phyloP scores from a whole-genome alignment of 2,329 filamentous ascomycete genomes.

The Diaporthe amygdali region DNA sequence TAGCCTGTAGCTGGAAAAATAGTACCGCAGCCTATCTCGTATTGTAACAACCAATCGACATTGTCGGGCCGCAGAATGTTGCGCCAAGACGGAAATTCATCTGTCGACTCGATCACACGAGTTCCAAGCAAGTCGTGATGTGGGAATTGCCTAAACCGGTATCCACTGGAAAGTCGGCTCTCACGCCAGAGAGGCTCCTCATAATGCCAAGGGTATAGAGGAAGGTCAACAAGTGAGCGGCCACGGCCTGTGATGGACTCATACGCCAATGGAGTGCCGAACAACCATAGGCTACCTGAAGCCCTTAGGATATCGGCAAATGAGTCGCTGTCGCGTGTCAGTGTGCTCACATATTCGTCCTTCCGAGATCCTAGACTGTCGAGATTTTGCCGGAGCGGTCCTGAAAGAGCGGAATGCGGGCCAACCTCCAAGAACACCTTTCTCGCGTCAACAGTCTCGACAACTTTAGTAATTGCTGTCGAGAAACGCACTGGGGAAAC shows the following conservation, averaged over 20 bases:
- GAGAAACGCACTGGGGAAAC: slow-evolving; percentile 35
- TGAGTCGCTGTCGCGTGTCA: slow-evolving; percentile 19
- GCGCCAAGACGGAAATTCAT: slow-evolving; percentile 24
- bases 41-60: slow-evolving; percentile 41
- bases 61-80: slow-evolving; percentile 24
- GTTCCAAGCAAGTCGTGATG: slow-evolving; percentile 30
- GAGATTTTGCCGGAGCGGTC: neutral
- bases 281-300: slow-evolving; percentile 24
- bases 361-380: too few species aligned
- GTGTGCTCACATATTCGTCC: neutral
- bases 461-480: neutral
- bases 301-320: slow-evolving; percentile 15
- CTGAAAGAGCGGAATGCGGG: slow-evolving; percentile 32
- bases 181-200: slow-evolving; percentile 32
- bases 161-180: slow-evolving; percentile 34
- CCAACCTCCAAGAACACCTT: slow-evolving; percentile 33
- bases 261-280: too few species aligned
- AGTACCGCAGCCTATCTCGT: slow-evolving; percentile 30
- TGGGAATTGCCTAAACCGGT: slow-evolving; percentile 31
- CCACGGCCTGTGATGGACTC: too few species aligned
- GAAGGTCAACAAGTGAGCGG: slow-evolving; percentile 12
- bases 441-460: neutral
- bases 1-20: slow-evolving; percentile 27
- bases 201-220: slow-evolving; percentile 22
- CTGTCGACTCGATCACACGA: slow-evolving; percentile 19